phyloP scores from a whole-genome alignment of 805 yeast species.

The Candida peoriensis region DNA sequence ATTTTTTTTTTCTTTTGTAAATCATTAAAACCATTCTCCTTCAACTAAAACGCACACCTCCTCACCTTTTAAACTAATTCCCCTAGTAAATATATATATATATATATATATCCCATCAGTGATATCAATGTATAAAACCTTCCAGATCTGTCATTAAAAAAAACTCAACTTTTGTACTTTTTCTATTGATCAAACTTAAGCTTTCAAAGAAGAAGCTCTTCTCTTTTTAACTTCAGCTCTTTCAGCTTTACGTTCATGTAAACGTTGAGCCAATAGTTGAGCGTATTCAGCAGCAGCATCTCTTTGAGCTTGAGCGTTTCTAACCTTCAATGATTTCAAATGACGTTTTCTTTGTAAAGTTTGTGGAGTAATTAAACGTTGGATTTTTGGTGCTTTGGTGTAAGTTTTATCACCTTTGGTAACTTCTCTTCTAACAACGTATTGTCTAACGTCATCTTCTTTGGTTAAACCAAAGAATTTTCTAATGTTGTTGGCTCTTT shows the following conservation, averaged over 20 bases:
- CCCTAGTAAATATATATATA: too few relatives aligned
- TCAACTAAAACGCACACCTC: too few relatives aligned
- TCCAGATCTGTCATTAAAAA: slow-evolving; percentile 1
- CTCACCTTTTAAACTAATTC: too few relatives aligned
- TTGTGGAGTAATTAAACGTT: slow-evolving; percentile 99
- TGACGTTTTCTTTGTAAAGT: slow-evolving; percentile 99
- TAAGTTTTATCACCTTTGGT: slow-evolving; percentile 97
- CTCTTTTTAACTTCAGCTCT: slow-evolving; percentile 98
- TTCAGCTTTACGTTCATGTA: slow-evolving; percentile 97
- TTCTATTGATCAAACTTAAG: slow-evolving; percentile 42
- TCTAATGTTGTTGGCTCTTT: slow-evolving; percentile 99
- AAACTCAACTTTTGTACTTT: too few relatives aligned
- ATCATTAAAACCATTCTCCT: slow-evolving; percentile 4
- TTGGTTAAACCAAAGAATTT: slow-evolving; percentile 96
- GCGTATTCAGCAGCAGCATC: slow-evolving; percentile 99
- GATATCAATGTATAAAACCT: too few relatives aligned
- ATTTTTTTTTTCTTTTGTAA: slow-evolving; percentile 4
- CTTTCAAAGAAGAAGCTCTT: slow-evolving; percentile 98
- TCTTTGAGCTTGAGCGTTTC: slow-evolving; percentile 98
- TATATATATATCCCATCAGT: too few relatives aligned
- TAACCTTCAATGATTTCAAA: slow-evolving; percentile 86
- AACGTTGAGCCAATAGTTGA: slow-evolving; percentile 96
- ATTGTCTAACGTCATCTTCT: slow-evolving; percentile 85
- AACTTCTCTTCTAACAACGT: slow-evolving; percentile 97
- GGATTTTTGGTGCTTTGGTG: slow-evolving; percentile 99